Evolutionary conservation across 1,284 basidiomycete genomes (phyloP).

Genomic region (Vanrija sp.): DNA sequence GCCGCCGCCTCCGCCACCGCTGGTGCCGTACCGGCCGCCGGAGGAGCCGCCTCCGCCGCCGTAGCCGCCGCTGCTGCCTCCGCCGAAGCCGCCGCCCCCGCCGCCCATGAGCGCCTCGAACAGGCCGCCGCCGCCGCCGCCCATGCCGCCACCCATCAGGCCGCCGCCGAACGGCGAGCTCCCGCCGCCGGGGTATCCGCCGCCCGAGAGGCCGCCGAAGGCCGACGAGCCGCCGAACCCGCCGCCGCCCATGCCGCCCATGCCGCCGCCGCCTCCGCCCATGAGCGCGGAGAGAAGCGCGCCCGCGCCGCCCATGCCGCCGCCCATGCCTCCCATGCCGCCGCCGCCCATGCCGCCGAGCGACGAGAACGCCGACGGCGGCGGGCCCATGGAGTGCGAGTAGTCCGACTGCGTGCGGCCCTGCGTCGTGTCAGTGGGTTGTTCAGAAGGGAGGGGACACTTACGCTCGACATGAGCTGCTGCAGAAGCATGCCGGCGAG

Average conservation of each 20-base stretch:
- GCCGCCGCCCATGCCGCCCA: constrained; percentile 1
- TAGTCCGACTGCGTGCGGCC: constrained; percentile 2
- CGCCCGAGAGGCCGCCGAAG: neutral
- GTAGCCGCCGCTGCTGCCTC: neutral
- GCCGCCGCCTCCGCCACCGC: neutral
- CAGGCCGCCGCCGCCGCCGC: neutral
- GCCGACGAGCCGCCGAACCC: neutral
- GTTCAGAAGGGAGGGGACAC: neutral
- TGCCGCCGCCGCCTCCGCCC: constrained; percentile 2
- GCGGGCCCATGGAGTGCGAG: constrained; percentile 30
- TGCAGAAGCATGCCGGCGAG: constrained; percentile 11
- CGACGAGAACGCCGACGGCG: constrained; percentile 20
- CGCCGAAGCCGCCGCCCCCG: neutral
- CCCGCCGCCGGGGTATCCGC: neutral
- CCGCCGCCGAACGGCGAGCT: neutral
- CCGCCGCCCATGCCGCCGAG: constrained; percentile 16
- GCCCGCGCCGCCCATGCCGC: constrained; percentile 11
- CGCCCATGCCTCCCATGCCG: constrained; percentile 10
- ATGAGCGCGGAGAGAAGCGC: neutral
- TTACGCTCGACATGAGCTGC: constrained; percentile 5
- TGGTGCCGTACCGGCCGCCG: neutral
- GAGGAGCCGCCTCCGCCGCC: neutral
- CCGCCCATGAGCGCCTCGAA: neutral
- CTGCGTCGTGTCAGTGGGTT: no score
- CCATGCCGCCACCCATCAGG: constrained; percentile 1